A percentile compares a stretch with the other conserved stretches of the same genome.
These are phyloP conservation scores for Blumeria hordei DNA, from an alignment of 2,329 filamentous ascomycete species.

Conservation along the genomic window DNA sequence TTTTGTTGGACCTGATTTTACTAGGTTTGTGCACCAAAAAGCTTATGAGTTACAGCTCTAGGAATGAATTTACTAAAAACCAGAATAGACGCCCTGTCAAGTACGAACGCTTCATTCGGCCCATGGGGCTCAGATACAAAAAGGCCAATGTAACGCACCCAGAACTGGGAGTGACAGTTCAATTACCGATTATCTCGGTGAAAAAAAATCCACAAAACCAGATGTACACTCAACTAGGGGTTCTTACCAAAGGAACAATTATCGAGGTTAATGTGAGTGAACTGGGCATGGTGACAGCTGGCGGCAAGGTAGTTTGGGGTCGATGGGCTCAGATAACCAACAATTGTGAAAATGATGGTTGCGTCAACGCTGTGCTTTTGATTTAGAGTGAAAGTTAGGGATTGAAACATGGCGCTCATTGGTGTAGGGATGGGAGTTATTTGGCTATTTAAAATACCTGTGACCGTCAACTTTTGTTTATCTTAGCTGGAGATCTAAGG, in stretches of 20 bases:
- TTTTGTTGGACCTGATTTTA: conserved; percentile 61
- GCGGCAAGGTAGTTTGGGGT: conserved; percentile 79
- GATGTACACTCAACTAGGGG: conserved; percentile 78
- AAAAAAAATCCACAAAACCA: conserved; percentile 79
- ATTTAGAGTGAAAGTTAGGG: background rate
- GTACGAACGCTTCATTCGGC: conserved; percentile 44
- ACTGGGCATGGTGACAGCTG: conserved; percentile 69
- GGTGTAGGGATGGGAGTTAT: too few species aligned
- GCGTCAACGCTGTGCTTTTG: conserved; percentile 6
- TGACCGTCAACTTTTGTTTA: too few species aligned
- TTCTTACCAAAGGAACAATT: conserved; percentile 62
- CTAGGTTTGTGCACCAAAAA: background rate
- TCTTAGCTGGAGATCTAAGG: too few species aligned
- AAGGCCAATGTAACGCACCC: conserved; percentile 52
- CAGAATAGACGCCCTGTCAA: conserved; percentile 45
- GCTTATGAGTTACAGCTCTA: too few species aligned
- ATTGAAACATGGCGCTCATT: too few species aligned
- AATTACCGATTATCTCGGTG: conserved; percentile 49
- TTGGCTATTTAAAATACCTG: too few species aligned
- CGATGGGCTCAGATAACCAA: conserved; percentile 50
- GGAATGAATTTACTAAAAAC: conserved; percentile 36
- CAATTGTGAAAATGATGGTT: conserved; percentile 10
- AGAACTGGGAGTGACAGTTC: conserved; percentile 66
- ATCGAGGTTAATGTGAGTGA: conserved; percentile 89
- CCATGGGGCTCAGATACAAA: conserved; percentile 59